These are phyloP conservation scores for bread wheat (Triticum aestivum) DNA, from an alignment of 176 grass and related monocot species.

Conservation along the genomic window IWGSC_CS_RefSeq_v2.1 NC_057795.1:693312801-693313300, in stretches of 20 bases:
- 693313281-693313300: constrained; percentile 40
- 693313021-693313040: constrained; percentile 44
- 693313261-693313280: constrained; percentile 45
- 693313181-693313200: constrained; percentile 61
- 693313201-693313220: constrained; percentile 55
- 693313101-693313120: constrained; percentile 72
- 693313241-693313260: constrained; percentile 73
- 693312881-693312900: constrained; percentile 46
- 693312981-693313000: constrained; percentile 60
- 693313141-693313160: constrained; percentile 64
- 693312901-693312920: constrained; percentile 35
- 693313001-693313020: constrained; percentile 57
- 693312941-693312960: constrained; percentile 69
- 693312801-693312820: constrained; percentile 65
- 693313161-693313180: constrained; percentile 67
- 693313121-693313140: constrained; percentile 62
- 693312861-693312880: constrained; percentile 55
- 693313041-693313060: constrained; percentile 54
- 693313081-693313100: constrained; percentile 56
- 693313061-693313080: constrained; percentile 63
- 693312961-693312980: constrained; percentile 57
- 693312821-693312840: constrained; percentile 74
- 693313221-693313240: constrained; percentile 66
- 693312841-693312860: constrained; percentile 69
- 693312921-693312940: constrained; percentile 80